Base-by-base conservation (phyloP, 2,329 filamentous ascomycete species). In the Fusarium aywerte region DNA sequence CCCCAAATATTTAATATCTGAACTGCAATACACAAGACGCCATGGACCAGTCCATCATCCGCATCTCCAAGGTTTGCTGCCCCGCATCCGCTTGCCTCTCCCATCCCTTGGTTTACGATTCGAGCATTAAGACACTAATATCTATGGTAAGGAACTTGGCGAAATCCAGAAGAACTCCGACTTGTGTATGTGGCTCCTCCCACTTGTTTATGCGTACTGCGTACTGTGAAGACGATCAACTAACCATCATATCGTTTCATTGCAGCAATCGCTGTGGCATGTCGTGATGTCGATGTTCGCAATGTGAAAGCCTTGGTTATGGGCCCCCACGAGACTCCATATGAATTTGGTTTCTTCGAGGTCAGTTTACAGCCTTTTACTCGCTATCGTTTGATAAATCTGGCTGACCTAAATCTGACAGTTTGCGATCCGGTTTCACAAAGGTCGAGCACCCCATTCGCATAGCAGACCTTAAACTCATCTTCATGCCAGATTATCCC, bases 331-430 rank as follows among this genome's bases (percentile, higher is more conserved):
- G 94, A 96, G 72, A 97, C 94, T 1, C 94, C 95, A 0, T 99
- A 99, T 78, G 94, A 97, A 78, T 97, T 96, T 75, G 96, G 96
- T 4, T 97, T 97, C 80, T 98, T 97, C 76, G 93, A 98, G 85
- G 93, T 96, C 77, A 61, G 83, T 76, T 13, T 15, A 4, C 33
- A 42, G 7, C n/a, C 31, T 20, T 10, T 32, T 7, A 20, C 12
- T 42, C 16, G 12, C 23, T 16, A 10, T 15, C 32, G 11, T 12
- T 11, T n/a, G 25, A 44, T 9, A 43, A 36, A 40, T 15, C 10
- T 36, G 36, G 20, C 45, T 63, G 32, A 58, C 56, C 39, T 44
- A 54, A 43, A 45, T 20, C 12, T 39, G 18, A 39, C 15, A 94
- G 91, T 96, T 97, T 75, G 77, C 83, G 0, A 87, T 96, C 72